Conservation (phyloP, 2,329 filamentous ascomycete species). For the Aspergillus sergii region DNA sequence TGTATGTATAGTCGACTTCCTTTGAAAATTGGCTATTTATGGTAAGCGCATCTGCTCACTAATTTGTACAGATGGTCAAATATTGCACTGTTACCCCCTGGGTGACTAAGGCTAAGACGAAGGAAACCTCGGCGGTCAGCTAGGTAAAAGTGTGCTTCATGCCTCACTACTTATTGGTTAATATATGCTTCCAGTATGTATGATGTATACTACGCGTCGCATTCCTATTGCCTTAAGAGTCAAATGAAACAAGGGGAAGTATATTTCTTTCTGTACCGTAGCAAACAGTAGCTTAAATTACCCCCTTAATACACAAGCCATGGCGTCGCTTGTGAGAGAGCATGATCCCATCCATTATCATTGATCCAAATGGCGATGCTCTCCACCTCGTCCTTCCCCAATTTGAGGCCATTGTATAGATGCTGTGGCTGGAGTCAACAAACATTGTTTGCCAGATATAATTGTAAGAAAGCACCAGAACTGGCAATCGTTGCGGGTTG, state of each 20-base stretch:
- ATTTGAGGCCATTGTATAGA: slow-evolving; percentile 41
- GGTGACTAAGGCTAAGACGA: slow-evolving; percentile 5
- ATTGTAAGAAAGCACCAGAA: background rate
- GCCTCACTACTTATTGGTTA: background rate
- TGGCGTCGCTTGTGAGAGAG: slow-evolving; percentile 34
- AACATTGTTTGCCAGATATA: background rate
- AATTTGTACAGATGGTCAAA: too few relatives aligned
- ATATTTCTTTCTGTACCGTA: background rate
- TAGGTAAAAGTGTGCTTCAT: background rate
- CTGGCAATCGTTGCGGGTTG: background rate
- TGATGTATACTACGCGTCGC: background rate
- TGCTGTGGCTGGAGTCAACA: slow-evolving; percentile 27
- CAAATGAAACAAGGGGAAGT: background rate
- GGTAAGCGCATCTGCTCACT: too few relatives aligned
- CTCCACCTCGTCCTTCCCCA: slow-evolving; percentile 42
- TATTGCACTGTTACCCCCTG: too few relatives aligned
- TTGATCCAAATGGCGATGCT: slow-evolving; percentile 42
- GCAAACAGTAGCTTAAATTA: background rate
- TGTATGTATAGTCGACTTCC: too few relatives aligned
- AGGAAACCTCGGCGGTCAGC: background rate
- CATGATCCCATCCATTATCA: slow-evolving; percentile 40
- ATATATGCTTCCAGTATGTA: background rate
- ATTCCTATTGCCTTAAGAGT: background rate
- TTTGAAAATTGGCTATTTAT: too few relatives aligned
- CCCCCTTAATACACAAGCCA: slow-evolving; percentile 38